phyloP scores from a whole-genome alignment of 75 land plant genomes.

The Sequoia sempervirens region DNA sequence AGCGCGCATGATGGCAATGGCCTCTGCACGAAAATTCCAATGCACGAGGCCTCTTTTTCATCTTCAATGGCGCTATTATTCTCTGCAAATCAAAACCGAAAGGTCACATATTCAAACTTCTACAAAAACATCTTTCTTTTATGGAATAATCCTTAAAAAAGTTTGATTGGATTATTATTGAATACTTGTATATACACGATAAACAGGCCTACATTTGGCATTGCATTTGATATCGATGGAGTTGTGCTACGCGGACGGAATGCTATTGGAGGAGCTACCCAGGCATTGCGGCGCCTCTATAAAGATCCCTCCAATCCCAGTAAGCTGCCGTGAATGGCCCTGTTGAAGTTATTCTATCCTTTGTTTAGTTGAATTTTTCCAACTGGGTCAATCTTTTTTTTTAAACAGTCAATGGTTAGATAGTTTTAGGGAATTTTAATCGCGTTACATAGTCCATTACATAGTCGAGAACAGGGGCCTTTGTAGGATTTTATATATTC shows the following conservation, averaged over 20 bases:
- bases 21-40: neutral
- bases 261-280: conserved; percentile 62
- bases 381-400: neutral
- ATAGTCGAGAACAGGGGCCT: neutral
- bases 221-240: conserved; percentile 96
- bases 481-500: neutral
- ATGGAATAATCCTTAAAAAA: neutral
- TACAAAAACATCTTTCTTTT: neutral
- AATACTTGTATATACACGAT: neutral
- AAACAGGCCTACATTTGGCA: conserved; percentile 41
- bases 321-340: conserved; percentile 8
- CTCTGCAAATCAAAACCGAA: neutral
- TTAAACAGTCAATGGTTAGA: neutral
- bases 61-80: neutral
- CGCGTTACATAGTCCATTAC: too few relatives aligned
- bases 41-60: neutral
- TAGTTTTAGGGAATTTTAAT: neutral
- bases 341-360: neutral
- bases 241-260: conserved; percentile 60
- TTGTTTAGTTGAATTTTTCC: neutral
- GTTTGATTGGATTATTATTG: neutral
- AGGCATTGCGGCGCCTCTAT: conserved; percentile 60
- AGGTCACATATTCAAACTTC: neutral
- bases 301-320: conserved; percentile 27
- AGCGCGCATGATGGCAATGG: neutral